Evolutionary conservation across 306 rosid species (phyloP).

Genomic region (Cercis canadensis): DNA sequence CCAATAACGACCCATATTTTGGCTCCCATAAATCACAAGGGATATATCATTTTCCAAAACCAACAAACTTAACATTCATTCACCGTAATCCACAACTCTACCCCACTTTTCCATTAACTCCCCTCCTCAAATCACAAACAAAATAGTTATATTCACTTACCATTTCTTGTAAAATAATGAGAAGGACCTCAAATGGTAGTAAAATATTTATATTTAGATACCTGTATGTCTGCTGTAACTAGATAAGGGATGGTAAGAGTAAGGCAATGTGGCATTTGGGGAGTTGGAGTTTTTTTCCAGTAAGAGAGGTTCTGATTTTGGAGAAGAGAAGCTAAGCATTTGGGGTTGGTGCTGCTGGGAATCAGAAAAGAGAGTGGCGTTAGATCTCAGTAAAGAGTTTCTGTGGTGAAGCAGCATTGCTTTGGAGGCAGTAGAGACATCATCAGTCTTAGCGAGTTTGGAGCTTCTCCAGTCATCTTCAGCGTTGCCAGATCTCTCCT

Average conservation of each 20-base stretch:
- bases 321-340: constrained; percentile 82
- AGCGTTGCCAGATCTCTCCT: constrained; percentile 64
- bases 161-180: too few species aligned
- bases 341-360: constrained; percentile 58
- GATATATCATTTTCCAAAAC: constrained; percentile 26
- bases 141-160: too few species aligned
- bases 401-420: constrained; percentile 53
- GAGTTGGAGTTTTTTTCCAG: constrained; percentile 34
- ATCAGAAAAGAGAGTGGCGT: constrained; percentile 49
- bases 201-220: not conserved
- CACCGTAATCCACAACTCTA: too few species aligned
- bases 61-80: too few species aligned
- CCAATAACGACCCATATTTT: constrained; percentile 35
- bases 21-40: constrained; percentile 26
- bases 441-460: constrained; percentile 56
- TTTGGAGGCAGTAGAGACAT: constrained; percentile 48
- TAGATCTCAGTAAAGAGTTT: constrained; percentile 55
- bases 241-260: constrained; percentile 41
- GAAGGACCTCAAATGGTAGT: too few species aligned
- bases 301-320: constrained; percentile 61
- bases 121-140: too few species aligned
- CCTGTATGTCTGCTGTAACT: constrained; percentile 62
- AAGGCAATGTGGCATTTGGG: constrained; percentile 44
- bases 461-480: constrained; percentile 64
- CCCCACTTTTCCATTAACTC: too few species aligned